Conservation (phyloP, 345 rosid genomes). For the Atalantia buxifolia region DNA sequence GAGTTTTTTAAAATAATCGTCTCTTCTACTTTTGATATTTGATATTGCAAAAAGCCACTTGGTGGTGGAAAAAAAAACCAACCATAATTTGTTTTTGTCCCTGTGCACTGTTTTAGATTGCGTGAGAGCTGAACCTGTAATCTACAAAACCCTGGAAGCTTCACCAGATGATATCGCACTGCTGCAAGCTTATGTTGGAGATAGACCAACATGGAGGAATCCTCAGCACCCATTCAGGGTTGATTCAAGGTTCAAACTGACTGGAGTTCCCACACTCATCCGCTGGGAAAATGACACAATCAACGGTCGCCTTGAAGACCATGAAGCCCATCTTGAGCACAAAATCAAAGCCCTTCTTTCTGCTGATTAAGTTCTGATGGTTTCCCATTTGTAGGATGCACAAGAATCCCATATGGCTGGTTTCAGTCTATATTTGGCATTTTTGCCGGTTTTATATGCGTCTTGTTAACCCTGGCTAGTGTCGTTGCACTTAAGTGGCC, state of each 20-base stretch:
- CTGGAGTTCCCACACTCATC: slow-evolving; percentile 77
- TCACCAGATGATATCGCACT: slow-evolving; percentile 54
- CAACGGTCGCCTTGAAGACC: slow-evolving; percentile 69
- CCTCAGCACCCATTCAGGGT: slow-evolving; percentile 71
- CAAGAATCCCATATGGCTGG: not conserved
- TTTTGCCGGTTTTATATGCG: not conserved
- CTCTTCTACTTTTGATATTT: not conserved
- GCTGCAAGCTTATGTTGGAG: slow-evolving; percentile 78
- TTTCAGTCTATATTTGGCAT: not conserved
- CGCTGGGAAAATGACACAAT: slow-evolving; percentile 57
- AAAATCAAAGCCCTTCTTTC: slow-evolving; percentile 58
- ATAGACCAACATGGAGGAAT: slow-evolving; percentile 80
- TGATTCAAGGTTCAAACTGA: slow-evolving; percentile 68
- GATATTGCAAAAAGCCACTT: not conserved
- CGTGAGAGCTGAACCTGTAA: slow-evolving; percentile 92
- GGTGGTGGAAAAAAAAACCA: not conserved
- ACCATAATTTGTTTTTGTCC: not conserved
- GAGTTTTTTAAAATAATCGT: too few species aligned
- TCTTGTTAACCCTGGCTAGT: not conserved
- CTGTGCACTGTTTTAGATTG: slow-evolving; percentile 45
- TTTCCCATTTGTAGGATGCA: not conserved
- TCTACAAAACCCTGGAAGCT: slow-evolving; percentile 66
- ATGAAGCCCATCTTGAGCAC: slow-evolving; percentile 70
- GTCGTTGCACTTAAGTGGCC: not conserved
- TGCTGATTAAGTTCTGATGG: slow-evolving; percentile 13